Base-by-base conservation (phyloP, 345 rosid genomes). In the Citrus mangshanensis region DNA sequence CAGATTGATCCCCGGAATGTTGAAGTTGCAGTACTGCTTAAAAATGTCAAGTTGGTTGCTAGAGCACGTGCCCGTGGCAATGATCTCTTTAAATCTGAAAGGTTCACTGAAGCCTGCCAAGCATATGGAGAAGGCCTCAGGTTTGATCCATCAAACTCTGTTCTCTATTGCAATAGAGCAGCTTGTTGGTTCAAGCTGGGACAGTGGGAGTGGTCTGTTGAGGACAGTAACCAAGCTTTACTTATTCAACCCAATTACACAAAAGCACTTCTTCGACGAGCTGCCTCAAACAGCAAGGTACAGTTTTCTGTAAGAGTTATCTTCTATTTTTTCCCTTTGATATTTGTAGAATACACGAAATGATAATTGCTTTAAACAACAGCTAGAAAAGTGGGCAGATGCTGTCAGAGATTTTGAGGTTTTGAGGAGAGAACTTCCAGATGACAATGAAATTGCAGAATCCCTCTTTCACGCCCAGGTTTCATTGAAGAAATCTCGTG, bases 161-260 rank as follows among this genome's bases (percentile, higher is more conserved):
- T 93, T 79, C 92, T 97, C 30, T 89, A 89, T 62, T 86, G 94
- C 85, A 87, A 89, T 74, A 86, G 98, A 86, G 98, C 99, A 70
- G 98, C 97, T 32, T 97, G 99, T 84, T 97, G 95, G 91, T 92
- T 79, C 74, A 94, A 92, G 84, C 91, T 90, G 60, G 98, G 98
- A 18, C 81, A 18, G 64, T 97, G 98, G 98, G 96, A 92, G 82
- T 89, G 83, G 58, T 94, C 99, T 16, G 70, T 94, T 49, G 92
- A 90, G 63, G 98, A 97, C 68, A 94, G 97, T 82, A 85, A 90
- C 83, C 91, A 89, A 64, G 98, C 98, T 35, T 81, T 94, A 78
- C 78, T 71, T 35, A 84, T 91, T 75, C 91, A 89, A 72, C 98
- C 98, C 3, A 89, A 89, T 82, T 91, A 93, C 85, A 84, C 73